Evolutionary conservation across 2,329 filamentous ascomycete species (phyloP).

Genomic region (Ophiostoma sp.): DNA sequence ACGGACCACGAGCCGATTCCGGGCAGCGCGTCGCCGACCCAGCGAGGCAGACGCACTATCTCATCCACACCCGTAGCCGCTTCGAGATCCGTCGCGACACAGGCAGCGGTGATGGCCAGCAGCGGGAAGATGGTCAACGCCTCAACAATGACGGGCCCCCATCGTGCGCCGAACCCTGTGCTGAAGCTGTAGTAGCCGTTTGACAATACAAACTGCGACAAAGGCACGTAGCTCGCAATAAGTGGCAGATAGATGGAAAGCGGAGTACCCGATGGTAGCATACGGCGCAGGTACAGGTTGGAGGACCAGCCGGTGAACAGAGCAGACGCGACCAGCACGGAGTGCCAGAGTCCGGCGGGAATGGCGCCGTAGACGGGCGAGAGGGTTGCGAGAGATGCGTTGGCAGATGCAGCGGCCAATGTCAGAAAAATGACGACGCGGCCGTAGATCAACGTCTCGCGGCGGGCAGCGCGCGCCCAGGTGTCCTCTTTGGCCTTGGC

Average conservation of each 20-base stretch:
- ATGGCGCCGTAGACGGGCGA: slow-evolving; percentile 88
- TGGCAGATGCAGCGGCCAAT: slow-evolving; percentile 64
- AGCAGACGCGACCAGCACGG: slow-evolving; percentile 62
- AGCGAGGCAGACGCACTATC: slow-evolving; percentile 54
- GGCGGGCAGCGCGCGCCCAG: slow-evolving; percentile 37
- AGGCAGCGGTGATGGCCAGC: slow-evolving; percentile 62
- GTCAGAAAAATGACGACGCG: slow-evolving; percentile 49
- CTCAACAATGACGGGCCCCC: slow-evolving; percentile 77
- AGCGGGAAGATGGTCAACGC: slow-evolving; percentile 70
- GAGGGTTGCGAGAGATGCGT: slow-evolving; percentile 72
- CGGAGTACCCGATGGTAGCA: slow-evolving; percentile 49
- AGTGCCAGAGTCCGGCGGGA: slow-evolving; percentile 71
- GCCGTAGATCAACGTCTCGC: slow-evolving; percentile 46
- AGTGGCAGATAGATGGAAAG: slow-evolving; percentile 64
- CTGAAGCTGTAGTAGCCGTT: slow-evolving; percentile 51
- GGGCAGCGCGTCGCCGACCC: slow-evolving; percentile 62
- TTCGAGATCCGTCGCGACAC: slow-evolving; percentile 65
- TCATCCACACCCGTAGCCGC: slow-evolving; percentile 45
- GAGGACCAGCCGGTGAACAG: slow-evolving; percentile 72
- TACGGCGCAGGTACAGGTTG: slow-evolving; percentile 57
- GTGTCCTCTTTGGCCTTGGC: slow-evolving; percentile 44
- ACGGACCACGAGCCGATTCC: slow-evolving; percentile 66
- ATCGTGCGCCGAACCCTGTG: slow-evolving; percentile 48
- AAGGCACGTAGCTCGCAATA: slow-evolving; percentile 72
- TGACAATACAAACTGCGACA: slow-evolving; percentile 71